Percentiles rank a stretch among this genome's conserved stretches.
These are phyloP conservation scores for Eimeria zaria DNA, from an alignment of 169 alveolate genomes.

Conservation along the genomic window DNA sequence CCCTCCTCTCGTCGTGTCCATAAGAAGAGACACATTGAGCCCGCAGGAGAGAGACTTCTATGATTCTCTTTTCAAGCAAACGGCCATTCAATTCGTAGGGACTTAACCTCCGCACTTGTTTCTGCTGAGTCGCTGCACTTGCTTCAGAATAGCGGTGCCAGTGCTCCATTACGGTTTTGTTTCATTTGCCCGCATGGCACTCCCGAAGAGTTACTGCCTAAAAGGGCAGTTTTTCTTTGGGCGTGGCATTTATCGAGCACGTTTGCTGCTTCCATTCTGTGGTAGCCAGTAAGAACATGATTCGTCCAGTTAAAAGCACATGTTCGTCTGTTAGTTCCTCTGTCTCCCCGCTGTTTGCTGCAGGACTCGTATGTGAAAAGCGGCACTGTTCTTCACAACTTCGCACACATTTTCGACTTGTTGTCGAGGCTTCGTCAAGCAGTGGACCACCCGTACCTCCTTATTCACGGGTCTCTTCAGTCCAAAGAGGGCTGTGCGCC, in stretches of 20 bases:
- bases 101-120: not conserved
- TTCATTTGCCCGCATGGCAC: not conserved
- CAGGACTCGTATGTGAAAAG: slow-evolving; percentile 91
- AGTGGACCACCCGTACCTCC: slow-evolving; percentile 96
- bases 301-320: not conserved
- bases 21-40: slow-evolving; percentile 90
- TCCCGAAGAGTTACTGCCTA: not conserved
- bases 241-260: not conserved
- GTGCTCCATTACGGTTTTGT: not conserved
- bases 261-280: not conserved
- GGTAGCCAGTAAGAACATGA: not conserved
- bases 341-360: not conserved
- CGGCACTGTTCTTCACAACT: slow-evolving; percentile 94
- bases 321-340: not conserved
- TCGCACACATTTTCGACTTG: slow-evolving; percentile 95
- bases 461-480: slow-evolving; percentile 91
- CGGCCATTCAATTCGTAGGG: slow-evolving; percentile 87
- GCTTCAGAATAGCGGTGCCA: not conserved
- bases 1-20: slow-evolving; percentile 92
- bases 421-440: slow-evolving; percentile 95
- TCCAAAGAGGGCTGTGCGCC: slow-evolving; percentile 87
- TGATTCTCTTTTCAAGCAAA: slow-evolving; percentile 92
- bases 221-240: not conserved
- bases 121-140: not conserved
- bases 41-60: slow-evolving; percentile 93